These are phyloP conservation scores for Apiospora marii DNA, from an alignment of 2,329 filamentous ascomycete species.

Conservation along the genomic window DNA sequence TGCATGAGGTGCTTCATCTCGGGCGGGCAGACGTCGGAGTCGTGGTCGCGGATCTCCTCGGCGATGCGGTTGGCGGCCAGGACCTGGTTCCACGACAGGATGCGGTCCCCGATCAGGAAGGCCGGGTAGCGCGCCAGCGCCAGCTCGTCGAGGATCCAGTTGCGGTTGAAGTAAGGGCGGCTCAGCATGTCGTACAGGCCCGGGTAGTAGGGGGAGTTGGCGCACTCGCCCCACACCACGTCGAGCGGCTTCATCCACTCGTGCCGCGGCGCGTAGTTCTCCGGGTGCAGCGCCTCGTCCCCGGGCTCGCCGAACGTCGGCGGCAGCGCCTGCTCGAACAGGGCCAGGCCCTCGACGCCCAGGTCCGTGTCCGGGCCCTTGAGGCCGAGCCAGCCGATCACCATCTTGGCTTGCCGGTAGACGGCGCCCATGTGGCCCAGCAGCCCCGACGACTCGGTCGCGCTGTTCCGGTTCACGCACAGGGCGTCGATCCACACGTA, in stretches of 20 bases:
- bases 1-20: slow-evolving; percentile 32
- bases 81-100: slow-evolving; percentile 47
- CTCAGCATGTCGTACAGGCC: slow-evolving; percentile 41
- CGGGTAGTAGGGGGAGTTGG: slow-evolving; percentile 34
- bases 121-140: slow-evolving; percentile 40
- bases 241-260: slow-evolving; percentile 38
- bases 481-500: slow-evolving; percentile 29
- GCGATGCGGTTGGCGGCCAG: slow-evolving; percentile 44
- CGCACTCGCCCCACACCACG: slow-evolving; percentile 30
- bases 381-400: slow-evolving; percentile 44
- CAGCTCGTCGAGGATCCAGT: slow-evolving; percentile 48
- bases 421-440: slow-evolving; percentile 22
- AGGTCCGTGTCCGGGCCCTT: slow-evolving; percentile 40
- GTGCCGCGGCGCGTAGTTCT: slow-evolving; percentile 45
- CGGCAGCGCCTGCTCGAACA: slow-evolving; percentile 43
- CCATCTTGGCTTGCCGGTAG: slow-evolving; percentile 34
- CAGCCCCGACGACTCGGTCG: slow-evolving; percentile 24
- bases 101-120: slow-evolving; percentile 44
- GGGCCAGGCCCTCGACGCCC: slow-evolving; percentile 37
- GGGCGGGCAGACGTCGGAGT: slow-evolving; percentile 41
- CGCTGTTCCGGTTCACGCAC: slow-evolving; percentile 28
- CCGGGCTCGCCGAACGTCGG: slow-evolving; percentile 44
- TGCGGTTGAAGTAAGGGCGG: slow-evolving; percentile 45
- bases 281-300: slow-evolving; percentile 42
- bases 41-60: slow-evolving; percentile 46